Evolutionary conservation across 2,329 filamentous ascomycete species (phyloP).

Genomic region (Scedosporium apiospermum): DNA sequence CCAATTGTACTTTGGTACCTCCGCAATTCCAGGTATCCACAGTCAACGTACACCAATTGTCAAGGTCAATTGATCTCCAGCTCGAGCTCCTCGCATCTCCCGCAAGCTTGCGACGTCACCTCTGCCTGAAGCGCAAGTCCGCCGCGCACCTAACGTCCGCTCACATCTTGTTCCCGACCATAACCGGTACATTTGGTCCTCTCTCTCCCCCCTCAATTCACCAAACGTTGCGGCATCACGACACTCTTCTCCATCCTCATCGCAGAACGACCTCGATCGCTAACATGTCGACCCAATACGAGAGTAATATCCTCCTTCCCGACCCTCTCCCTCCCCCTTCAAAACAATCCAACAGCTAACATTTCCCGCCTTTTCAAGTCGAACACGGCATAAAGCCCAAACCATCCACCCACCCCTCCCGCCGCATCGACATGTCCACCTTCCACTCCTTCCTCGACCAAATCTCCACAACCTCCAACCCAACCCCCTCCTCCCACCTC

Average conservation of each 20-base stretch:
- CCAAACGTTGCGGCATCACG: not conserved
- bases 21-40: not conserved
- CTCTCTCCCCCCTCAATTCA: not conserved
- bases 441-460: slow-evolving; percentile 50
- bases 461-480: slow-evolving; percentile 26
- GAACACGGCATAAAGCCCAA: slow-evolving; percentile 35
- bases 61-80: no score
- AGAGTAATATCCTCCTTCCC: slow-evolving; percentile 26
- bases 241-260: not conserved
- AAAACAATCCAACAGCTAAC: slow-evolving; percentile 5
- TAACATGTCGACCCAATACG: slow-evolving; percentile 48
- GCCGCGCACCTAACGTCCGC: not conserved
- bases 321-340: slow-evolving; percentile 4
- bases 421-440: slow-evolving; percentile 54
- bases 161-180: not conserved
- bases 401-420: slow-evolving; percentile 21
- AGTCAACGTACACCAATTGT: not conserved
- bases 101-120: not conserved
- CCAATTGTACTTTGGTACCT: not conserved
- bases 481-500: slow-evolving; percentile 18
- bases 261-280: not conserved
- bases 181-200: not conserved
- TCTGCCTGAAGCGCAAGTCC: slow-evolving; percentile 1
- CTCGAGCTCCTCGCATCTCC: not conserved
- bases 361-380: no score